Conservation (phyloP, 768 basidiomycete species). For the Tricholoma saponaceum region DNA sequence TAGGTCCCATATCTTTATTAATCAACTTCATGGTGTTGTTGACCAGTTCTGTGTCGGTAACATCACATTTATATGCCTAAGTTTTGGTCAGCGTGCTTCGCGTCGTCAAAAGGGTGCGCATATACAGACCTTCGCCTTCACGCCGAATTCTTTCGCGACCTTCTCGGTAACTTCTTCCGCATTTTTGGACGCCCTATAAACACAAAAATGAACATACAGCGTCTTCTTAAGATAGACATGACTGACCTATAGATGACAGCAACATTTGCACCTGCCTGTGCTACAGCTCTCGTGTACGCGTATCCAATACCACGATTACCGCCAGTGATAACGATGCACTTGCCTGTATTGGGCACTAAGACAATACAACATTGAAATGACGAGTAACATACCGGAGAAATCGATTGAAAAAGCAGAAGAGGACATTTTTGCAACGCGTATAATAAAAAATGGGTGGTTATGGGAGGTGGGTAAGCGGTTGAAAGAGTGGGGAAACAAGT, state of each 20-base stretch:
- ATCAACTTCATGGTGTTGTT: conserved; percentile 43
- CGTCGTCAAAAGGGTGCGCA: background rate
- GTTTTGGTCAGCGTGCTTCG: no score
- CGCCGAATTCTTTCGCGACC: conserved; percentile 42
- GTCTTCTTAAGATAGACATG: background rate
- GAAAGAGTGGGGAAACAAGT: background rate
- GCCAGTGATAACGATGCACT: conserved; percentile 56
- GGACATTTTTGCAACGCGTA: background rate
- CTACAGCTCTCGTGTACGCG: conserved; percentile 49
- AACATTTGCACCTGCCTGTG: conserved; percentile 51
- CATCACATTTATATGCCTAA: conserved; percentile 64
- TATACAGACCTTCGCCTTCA: conserved; percentile 37
- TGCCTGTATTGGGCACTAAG: conserved; percentile 5
- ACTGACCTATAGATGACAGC: conserved; percentile 57
- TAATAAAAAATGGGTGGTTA: background rate
- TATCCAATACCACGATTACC: conserved; percentile 60
- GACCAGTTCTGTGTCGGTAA: conserved; percentile 42
- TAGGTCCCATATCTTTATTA: conserved; percentile 41
- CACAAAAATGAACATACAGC: background rate
- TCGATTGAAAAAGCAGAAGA: conserved; percentile 17
- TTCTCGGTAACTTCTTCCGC: conserved; percentile 44
- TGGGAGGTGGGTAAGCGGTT: background rate
- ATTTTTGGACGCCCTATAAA: conserved; percentile 38
- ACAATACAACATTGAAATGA: background rate
- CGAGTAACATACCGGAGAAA: conserved; percentile 22